Conservation (phyloP, 177 flowering plant species). For the Tripterygium wilfordii region DNA sequence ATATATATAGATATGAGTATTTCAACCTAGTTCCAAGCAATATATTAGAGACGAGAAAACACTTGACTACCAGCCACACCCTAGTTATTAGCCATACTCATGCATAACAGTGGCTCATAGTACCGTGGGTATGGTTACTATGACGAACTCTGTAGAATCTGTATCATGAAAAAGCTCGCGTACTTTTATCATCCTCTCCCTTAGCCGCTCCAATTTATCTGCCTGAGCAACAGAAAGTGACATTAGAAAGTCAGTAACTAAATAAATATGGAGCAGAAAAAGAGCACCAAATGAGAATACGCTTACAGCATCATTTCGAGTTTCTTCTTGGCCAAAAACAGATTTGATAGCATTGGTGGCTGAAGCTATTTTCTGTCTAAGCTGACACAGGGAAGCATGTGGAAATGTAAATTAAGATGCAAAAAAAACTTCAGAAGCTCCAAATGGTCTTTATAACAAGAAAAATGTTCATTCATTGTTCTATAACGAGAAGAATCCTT, state of each 20-base stretch:
- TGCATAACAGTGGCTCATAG: too few relatives aligned
- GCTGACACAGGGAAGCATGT: too few relatives aligned
- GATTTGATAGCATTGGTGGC: conserved; percentile 98
- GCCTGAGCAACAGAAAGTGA: conserved; percentile 35
- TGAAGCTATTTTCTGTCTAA: conserved; percentile 72
- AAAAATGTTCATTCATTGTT: too few relatives aligned
- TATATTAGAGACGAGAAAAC: too few relatives aligned
- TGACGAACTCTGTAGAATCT: conserved; percentile 89
- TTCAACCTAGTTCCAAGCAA: too few relatives aligned
- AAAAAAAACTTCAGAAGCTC: too few relatives aligned
- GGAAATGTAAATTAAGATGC: conserved; percentile 7
- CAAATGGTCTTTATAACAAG: too few relatives aligned
- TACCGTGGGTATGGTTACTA: conserved; percentile 98
- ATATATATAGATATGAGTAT: too few relatives aligned
- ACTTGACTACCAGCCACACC: too few relatives aligned
- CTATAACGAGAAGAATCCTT: too few relatives aligned
- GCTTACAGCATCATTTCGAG: conserved; percentile 73
- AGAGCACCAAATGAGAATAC: background rate
- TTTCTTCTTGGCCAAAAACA: conserved; percentile 80
- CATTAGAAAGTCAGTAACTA: background rate
- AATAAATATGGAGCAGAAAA: background rate
- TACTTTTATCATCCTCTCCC: conserved; percentile 92
- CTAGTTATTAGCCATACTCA: too few relatives aligned
- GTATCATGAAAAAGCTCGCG: conserved; percentile 86
- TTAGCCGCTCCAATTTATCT: conserved; percentile 73